Conservation (phyloP, 2,329 filamentous ascomycete genomes). For the Venturia oleaginea region DNA sequence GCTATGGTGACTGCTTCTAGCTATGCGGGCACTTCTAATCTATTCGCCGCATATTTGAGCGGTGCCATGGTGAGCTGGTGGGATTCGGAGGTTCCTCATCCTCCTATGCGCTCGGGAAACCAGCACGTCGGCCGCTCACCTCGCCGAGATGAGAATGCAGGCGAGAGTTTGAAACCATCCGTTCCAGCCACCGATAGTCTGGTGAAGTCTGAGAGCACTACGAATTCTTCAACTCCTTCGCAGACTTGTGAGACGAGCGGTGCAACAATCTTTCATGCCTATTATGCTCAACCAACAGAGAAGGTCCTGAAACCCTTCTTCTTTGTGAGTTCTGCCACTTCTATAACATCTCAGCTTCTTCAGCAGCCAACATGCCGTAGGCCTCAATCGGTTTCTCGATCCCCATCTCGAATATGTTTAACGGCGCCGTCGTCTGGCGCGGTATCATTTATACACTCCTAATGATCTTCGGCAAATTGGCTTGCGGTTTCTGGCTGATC, state of each 20-base stretch:
- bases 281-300: conserved; percentile 37
- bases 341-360: no score
- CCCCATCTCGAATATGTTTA: conserved; percentile 62
- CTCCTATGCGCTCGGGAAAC: neutral
- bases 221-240: neutral
- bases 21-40: conserved; percentile 53
- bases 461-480: conserved; percentile 49
- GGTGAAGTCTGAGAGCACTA: neutral
- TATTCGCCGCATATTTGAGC: conserved; percentile 53
- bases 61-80: conserved; percentile 53
- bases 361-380: no score
- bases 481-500: conserved; percentile 34
- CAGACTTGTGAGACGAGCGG: conserved; percentile 7
- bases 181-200: neutral
- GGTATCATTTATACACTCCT: conserved; percentile 63
- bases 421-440: conserved; percentile 55
- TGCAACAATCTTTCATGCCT: conserved; percentile 34
- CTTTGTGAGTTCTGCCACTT: conserved; percentile 63
- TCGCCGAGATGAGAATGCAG: neutral
- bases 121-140: neutral
- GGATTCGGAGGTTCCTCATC: conserved; percentile 34
- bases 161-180: conserved; percentile 4
- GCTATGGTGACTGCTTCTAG: conserved; percentile 41
- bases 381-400: conserved; percentile 71
- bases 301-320: conserved; percentile 61